phyloP scores from a whole-genome alignment of 2,329 filamentous ascomycete genomes.

The Fusarium incarnatum region DNA sequence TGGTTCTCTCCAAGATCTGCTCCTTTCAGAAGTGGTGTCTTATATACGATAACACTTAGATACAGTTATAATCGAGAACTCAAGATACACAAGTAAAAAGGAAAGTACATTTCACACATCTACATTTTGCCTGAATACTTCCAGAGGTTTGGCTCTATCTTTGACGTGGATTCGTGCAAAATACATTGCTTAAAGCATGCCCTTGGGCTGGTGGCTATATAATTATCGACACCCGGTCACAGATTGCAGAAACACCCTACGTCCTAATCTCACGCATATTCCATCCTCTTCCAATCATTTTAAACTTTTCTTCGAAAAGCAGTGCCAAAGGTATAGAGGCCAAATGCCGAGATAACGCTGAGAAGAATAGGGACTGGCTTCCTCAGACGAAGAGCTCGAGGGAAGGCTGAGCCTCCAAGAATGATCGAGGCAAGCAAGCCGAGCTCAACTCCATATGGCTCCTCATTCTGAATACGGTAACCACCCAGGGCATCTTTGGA shows the following conservation, averaged over 20 bases:
- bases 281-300: not conserved
- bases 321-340: conserved; percentile 81
- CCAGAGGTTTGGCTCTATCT: not conserved
- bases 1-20: too few species aligned
- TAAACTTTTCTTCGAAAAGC: conserved; percentile 64
- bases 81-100: not conserved
- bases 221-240: not conserved
- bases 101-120: not conserved
- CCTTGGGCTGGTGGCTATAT: not conserved
- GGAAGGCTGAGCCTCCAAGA: conserved; percentile 85
- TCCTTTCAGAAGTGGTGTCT: too few species aligned
- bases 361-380: conserved; percentile 88
- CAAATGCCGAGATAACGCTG: conserved; percentile 82
- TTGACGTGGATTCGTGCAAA: not conserved
- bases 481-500: conserved; percentile 78
- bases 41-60: not conserved
- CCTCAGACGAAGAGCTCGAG: conserved; percentile 81
- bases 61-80: not conserved
- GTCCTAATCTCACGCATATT: not conserved
- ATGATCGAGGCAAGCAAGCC: conserved; percentile 89
- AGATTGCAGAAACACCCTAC: not conserved
- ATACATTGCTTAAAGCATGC: not conserved
- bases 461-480: conserved; percentile 78
- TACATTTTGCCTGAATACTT: not conserved
- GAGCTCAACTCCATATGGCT: conserved; percentile 87